Conservation (phyloP, 495 filamentous ascomycete genomes). For the Cudoniella acicularis region DNA sequence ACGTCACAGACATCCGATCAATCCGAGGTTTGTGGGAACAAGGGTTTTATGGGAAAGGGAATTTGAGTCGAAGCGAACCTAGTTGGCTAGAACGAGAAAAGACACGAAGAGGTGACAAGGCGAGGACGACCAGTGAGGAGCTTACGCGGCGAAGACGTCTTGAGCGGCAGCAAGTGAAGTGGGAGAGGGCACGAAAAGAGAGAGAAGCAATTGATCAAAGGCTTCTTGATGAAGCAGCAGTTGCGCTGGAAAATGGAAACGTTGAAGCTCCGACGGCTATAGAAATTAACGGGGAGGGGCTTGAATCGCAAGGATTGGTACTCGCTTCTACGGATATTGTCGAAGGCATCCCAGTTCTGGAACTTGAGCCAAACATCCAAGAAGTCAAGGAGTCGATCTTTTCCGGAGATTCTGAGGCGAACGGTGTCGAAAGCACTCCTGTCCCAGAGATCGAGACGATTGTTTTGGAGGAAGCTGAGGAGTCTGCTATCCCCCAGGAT, state of each 20-base stretch:
- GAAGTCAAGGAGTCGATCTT: too few relatives aligned
- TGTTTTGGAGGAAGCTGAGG: too few relatives aligned
- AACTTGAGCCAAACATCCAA: too few relatives aligned
- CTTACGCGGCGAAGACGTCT: conserved; percentile 70
- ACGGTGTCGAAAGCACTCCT: too few relatives aligned
- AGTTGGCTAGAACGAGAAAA: conserved; percentile 86
- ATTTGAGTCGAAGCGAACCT: conserved; percentile 86
- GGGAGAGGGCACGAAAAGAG: conserved; percentile 83
- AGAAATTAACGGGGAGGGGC: neutral
- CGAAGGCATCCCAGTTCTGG: too few relatives aligned
- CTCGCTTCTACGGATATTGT: too few relatives aligned
- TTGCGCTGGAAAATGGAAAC: conserved; percentile 1
- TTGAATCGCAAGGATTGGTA: too few relatives aligned
- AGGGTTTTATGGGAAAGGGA: conserved; percentile 95
- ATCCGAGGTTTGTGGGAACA: conserved; percentile 87
- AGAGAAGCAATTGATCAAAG: conserved; percentile 73
- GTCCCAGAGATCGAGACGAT: too few relatives aligned
- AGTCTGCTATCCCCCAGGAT: too few relatives aligned
- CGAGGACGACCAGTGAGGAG: conserved; percentile 67
- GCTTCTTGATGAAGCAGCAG: conserved; percentile 56
- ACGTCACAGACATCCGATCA: conserved; percentile 71
- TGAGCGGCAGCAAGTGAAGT: conserved; percentile 79
- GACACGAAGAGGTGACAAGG: conserved; percentile 58
- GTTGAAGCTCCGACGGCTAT: neutral
- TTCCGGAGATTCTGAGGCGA: too few relatives aligned